Evolutionary conservation across 805 yeast species (phyloP).

Genomic region (Kurtzmaniella fragi): DNA sequence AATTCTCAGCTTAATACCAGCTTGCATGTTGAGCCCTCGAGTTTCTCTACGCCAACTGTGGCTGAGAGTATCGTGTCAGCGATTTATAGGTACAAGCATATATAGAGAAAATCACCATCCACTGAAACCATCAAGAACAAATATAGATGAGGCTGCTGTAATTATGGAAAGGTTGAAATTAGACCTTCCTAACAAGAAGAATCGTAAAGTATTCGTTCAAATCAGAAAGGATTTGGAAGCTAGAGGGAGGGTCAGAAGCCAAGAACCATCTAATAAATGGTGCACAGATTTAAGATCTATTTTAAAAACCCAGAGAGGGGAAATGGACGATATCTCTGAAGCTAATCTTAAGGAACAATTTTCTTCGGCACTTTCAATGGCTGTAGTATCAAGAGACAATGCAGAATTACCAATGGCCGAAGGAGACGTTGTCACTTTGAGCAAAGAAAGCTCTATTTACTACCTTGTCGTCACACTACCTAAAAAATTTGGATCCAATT

Average conservation of each 20-base stretch:
- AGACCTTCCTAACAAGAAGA: background rate
- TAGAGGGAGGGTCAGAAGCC: too few species aligned
- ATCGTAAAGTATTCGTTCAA: background rate
- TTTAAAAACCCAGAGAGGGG: too few species aligned
- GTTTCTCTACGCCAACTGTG: too few species aligned
- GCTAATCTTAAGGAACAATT: too few species aligned
- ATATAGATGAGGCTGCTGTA: background rate
- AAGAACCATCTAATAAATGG: too few species aligned
- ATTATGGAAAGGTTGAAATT: background rate
- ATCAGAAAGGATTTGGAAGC: background rate
- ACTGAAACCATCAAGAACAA: background rate
- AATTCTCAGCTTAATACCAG: background rate
- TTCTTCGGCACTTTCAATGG: too few species aligned
- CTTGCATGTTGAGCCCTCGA: too few species aligned
- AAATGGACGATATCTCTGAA: too few species aligned
- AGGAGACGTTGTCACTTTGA: slow-evolving; percentile 63
- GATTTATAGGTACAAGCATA: too few species aligned
- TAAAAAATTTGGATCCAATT: slow-evolving; percentile 39
- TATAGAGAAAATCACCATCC: background rate
- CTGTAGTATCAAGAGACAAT: too few species aligned
- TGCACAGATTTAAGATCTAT: too few species aligned
- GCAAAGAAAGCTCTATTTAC: slow-evolving; percentile 39
- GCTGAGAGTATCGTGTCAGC: too few species aligned
- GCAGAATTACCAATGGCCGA: slow-evolving; percentile 21
- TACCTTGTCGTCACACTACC: slow-evolving; percentile 57